Percentiles rank a stretch among this genome's conserved stretches.
These are phyloP conservation scores for Citrullus colocynthis DNA, from an alignment of 306 rosid genomes.

Conservation along the genomic window DNA sequence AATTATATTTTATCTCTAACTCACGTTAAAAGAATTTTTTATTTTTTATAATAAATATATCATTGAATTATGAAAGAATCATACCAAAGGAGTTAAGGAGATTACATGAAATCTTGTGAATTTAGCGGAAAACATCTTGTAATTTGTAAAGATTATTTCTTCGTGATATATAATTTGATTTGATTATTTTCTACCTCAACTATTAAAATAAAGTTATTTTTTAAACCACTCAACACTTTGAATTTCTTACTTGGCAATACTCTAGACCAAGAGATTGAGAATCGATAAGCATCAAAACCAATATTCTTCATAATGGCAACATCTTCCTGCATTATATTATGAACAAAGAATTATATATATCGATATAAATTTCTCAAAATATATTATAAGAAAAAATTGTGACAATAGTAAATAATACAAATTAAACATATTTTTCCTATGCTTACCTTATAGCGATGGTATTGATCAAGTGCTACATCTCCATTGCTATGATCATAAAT, in stretches of 20 bases:
- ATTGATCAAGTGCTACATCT: conserved; percentile 28
- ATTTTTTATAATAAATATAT: too few species aligned
- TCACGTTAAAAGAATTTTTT: too few species aligned
- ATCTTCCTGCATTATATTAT: conserved; percentile 34
- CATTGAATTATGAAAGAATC: too few species aligned
- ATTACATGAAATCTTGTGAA: too few species aligned
- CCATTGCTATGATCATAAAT: conserved; percentile 32
- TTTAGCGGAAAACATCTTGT: too few species aligned
- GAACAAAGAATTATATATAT: background rate
- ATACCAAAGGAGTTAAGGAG: too few species aligned
- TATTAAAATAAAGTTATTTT: too few species aligned
- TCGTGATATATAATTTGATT: too few species aligned
- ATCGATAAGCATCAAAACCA: conserved; percentile 46
- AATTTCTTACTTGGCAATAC: conserved; percentile 29
- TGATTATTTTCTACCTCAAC: too few species aligned
- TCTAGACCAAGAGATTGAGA: conserved; percentile 71
- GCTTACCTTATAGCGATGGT: conserved; percentile 37
- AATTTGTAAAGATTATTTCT: too few species aligned
- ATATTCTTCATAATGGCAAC: conserved; percentile 39
- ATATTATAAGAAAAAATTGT: background rate
- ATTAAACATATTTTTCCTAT: background rate
- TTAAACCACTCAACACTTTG: too few species aligned
- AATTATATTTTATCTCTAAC: too few species aligned
- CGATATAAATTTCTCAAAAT: background rate
- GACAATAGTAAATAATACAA: background rate